These are phyloP conservation scores for Thuja plicata DNA, from an alignment of 83 land plant genomes.

Conservation along the genomic window DNA sequence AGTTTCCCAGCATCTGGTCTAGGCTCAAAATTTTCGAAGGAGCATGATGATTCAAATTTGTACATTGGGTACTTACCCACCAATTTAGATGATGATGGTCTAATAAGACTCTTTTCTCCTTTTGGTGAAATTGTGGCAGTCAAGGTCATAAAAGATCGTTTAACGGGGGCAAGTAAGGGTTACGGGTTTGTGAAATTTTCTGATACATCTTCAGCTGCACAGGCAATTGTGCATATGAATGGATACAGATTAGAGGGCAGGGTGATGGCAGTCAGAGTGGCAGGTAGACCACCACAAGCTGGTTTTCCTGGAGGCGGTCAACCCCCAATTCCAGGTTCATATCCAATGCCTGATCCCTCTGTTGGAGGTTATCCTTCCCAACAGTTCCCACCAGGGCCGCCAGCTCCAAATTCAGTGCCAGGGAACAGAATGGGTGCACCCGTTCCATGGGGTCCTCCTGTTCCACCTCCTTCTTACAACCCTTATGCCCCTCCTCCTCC, in stretches of 20 bases:
- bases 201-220: conserved; percentile 34
- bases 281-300: conserved; percentile 38
- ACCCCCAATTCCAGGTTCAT: not conserved
- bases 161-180: conserved; percentile 59
- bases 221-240: conserved; percentile 46
- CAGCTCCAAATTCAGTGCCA: conserved; percentile 4
- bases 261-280: conserved; percentile 46
- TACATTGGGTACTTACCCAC: conserved; percentile 59
- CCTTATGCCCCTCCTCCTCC: conserved; percentile 13
- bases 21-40: conserved; percentile 26
- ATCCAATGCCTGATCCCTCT: not conserved
- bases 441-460: conserved; percentile 16
- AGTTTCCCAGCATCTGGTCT: not conserved
- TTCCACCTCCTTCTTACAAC: conserved; percentile 10
- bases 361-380: conserved; percentile 27
- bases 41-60: conserved; percentile 48
- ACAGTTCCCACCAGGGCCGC: conserved; percentile 16
- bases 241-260: conserved; percentile 58
- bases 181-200: conserved; percentile 67
- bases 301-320: conserved; percentile 15
- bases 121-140: conserved; percentile 42
- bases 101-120: conserved; percentile 48
- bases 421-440: conserved; percentile 7
- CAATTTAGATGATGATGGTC: conserved; percentile 37
- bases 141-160: conserved; percentile 54